Percentiles rank a stretch among this genome's conserved stretches.
Conservation (phyloP, 2,329 filamentous ascomycete genomes). For the Scedosporium dehoogii region DNA sequence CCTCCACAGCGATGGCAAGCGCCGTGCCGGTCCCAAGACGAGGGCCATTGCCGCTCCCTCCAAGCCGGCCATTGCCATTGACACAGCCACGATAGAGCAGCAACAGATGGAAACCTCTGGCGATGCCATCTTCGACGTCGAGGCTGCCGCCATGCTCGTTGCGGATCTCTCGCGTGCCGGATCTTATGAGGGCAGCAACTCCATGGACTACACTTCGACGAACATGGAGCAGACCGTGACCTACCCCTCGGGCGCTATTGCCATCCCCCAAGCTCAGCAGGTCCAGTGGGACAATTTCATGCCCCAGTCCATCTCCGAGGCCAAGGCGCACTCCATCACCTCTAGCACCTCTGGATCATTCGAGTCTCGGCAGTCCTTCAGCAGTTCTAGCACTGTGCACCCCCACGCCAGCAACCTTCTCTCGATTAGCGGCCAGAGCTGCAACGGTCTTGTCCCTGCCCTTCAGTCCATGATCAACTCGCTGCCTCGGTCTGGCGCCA, state of each 20-base stretch:
- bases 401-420: conserved; percentile 54
- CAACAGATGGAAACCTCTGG: conserved; percentile 77
- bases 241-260: conserved; percentile 70
- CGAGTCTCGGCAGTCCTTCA: conserved; percentile 56
- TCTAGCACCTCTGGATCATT: conserved; percentile 57
- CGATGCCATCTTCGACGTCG: conserved; percentile 88
- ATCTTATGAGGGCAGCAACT: conserved; percentile 45
- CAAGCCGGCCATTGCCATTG: conserved; percentile 71
- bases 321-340: conserved; percentile 66
- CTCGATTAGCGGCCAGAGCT: conserved; percentile 54
- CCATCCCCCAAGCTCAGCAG: conserved; percentile 59
- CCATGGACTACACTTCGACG: conserved; percentile 64
- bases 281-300: conserved; percentile 90
- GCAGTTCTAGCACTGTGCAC: conserved; percentile 45
- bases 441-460: conserved; percentile 51
- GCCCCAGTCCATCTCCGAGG: conserved; percentile 56
- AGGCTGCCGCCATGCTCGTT: conserved; percentile 97
- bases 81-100: conserved; percentile 69
- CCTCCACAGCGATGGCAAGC: conserved; percentile 88
- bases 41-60: conserved; percentile 51
- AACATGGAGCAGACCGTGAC: conserved; percentile 68
- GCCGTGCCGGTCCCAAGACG: conserved; percentile 63
- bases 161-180: conserved; percentile 77
- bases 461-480: conserved; percentile 66
- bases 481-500: conserved; percentile 56